Base-by-base conservation (phyloP, 2,329 filamentous ascomycete genomes). In the Aspergillus sp. region DNA sequence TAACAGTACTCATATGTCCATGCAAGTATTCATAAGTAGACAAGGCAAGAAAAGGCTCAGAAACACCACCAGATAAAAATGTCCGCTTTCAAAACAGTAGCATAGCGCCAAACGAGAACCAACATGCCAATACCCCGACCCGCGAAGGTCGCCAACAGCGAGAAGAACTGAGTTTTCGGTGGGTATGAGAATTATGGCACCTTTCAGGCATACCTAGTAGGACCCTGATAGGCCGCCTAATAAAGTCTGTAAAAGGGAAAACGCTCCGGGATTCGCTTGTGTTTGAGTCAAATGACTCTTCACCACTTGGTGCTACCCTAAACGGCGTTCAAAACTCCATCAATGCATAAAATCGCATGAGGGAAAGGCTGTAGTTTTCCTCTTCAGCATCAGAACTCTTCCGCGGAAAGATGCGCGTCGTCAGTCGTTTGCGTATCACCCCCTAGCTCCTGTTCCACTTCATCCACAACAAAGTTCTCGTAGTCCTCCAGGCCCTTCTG, bases 401-500 rank as follows among this genome's bases (percentile, higher is more conserved):
- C 64, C 13, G 31, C 51, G 28, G 51, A 55, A 47, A 47, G 41
- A 50, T 43, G 30, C 28, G 57, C 65, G 45, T 74, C 74, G 60
- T 79, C 75, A n/a, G 69, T 70, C 22, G 65, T 63, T 38, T 72
- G 72, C 66, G 87, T 85, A 43, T 90, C 89, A 46, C 84, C 86
- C n/a, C 88, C 87, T 23, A 93, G 80, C 78, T 93, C 91, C 73
- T 89, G 87, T 80, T 96, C 92, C n/a, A 97, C 88, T 80, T 98
- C 94, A 67, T 96, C 91, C 2, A 91, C 89, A 7, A 97, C 92
- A 74, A 97, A 97, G 59, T 89, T 88, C 79, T 99, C 95, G 76
- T 97, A 98, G 72, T 95, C 92, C 74, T 97, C 94, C 57, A 99
- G 82, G 62, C 88, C 90, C 80, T 93, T 93, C 77, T 99, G 95